phyloP scores from a whole-genome alignment of 129 eudicot species.

The Chrysanthemum lavandulifolium region DNA sequence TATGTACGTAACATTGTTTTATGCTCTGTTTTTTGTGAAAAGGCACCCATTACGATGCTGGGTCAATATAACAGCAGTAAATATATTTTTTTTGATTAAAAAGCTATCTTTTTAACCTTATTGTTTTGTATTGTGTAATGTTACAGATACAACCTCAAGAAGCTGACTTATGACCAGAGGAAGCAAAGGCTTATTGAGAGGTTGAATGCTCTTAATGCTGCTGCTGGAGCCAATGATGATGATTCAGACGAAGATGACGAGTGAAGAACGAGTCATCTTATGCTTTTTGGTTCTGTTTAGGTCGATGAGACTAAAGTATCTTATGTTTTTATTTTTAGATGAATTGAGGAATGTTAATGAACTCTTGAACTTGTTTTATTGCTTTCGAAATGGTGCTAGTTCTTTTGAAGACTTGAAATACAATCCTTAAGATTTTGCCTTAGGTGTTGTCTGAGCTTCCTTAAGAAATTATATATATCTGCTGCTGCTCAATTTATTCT shows the following conservation, averaged over 20 bases:
- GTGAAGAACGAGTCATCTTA: conserved; percentile 10
- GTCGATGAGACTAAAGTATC: conserved; percentile 21
- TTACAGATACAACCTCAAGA: conserved; percentile 75
- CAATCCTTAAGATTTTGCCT: not conserved
- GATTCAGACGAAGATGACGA: conserved; percentile 74
- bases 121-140: not conserved
- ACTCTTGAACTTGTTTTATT: conserved; percentile 31
- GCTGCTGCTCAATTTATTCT: too few species aligned
- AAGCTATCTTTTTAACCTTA: not conserved
- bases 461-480: too few species aligned
- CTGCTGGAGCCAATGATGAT: conserved; percentile 54
- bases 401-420: conserved; percentile 7
- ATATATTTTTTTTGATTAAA: too few species aligned
- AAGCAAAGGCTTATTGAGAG: conserved; percentile 76
- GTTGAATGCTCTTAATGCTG: conserved; percentile 74
- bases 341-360: conserved; percentile 27
- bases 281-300: conserved; percentile 21
- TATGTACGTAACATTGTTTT: too few species aligned
- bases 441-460: not conserved
- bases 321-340: conserved; percentile 27
- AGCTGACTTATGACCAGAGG: conserved; percentile 87
- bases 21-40: too few species aligned
- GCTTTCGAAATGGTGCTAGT: conserved; percentile 11
- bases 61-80: too few species aligned
- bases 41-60: too few species aligned